Conservation (phyloP, 768 basidiomycete species). For the Strobilomyces echinocephalus region DNA sequence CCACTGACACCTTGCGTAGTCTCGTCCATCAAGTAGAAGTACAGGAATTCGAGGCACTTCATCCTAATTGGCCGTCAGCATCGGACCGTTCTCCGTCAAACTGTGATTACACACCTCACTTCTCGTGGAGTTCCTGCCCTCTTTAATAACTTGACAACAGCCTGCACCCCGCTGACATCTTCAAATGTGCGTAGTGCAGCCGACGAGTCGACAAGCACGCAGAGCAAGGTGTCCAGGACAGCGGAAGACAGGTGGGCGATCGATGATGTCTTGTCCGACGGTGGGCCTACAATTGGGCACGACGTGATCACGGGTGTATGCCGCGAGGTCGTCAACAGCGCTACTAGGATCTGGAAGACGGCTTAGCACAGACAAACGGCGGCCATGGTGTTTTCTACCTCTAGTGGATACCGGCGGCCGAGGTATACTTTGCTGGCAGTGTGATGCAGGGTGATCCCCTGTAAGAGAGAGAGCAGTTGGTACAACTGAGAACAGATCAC, state of each 20-base stretch:
- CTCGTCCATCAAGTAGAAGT: slow-evolving; percentile 92
- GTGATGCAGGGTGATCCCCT: slow-evolving; percentile 74
- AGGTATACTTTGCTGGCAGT: slow-evolving; percentile 61
- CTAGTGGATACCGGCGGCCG: slow-evolving; percentile 60
- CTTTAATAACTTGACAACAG: slow-evolving; percentile 84
- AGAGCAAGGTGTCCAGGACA: slow-evolving; percentile 79
- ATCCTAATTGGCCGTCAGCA: slow-evolving; percentile 49
- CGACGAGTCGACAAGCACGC: slow-evolving; percentile 84
- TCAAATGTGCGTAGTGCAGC: slow-evolving; percentile 75
- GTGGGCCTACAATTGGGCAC: not conserved
- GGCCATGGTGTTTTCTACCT: slow-evolving; percentile 40
- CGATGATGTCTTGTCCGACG: slow-evolving; percentile 22
- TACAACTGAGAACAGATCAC: slow-evolving; percentile 49
- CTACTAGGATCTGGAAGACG: slow-evolving; percentile 57
- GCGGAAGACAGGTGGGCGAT: slow-evolving; percentile 57
- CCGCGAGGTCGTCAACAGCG: slow-evolving; percentile 66
- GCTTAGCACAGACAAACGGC: slow-evolving; percentile 5
- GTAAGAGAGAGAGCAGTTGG: slow-evolving; percentile 63
- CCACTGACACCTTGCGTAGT: slow-evolving; percentile 29
- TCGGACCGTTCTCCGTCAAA: slow-evolving; percentile 23
- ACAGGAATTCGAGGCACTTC: slow-evolving; percentile 94
- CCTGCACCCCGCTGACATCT: slow-evolving; percentile 67
- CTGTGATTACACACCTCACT: slow-evolving; percentile 71
- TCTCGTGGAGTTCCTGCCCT: slow-evolving; percentile 80
- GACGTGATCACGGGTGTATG: slow-evolving; percentile 42